Percentiles rank a stretch among this genome's conserved stretches.
Conservation (phyloP, 2,329 filamentous ascomycete genomes). For the Fonsecaea pugnacius region DNA sequence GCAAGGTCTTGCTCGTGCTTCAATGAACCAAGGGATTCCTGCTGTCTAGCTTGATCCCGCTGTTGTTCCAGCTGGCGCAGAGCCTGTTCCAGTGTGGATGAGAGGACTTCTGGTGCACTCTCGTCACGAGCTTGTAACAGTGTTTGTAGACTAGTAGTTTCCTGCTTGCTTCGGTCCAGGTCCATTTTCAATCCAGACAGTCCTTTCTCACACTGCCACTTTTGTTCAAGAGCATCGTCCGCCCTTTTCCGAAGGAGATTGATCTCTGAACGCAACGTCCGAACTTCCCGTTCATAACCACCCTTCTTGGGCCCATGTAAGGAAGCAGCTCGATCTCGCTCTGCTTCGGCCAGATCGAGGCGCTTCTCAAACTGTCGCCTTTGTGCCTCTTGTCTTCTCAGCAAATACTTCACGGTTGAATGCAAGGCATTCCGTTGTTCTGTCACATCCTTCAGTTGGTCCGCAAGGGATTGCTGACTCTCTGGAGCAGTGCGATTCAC, state of each 20-base stretch:
- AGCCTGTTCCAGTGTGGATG: constrained; percentile 69
- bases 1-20: constrained; percentile 70
- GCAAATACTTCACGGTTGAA: constrained; percentile 78
- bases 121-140: constrained; percentile 84
- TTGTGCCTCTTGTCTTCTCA: constrained; percentile 84
- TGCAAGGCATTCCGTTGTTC: constrained; percentile 92
- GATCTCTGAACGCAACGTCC: constrained; percentile 79
- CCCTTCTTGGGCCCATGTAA: constrained; percentile 67
- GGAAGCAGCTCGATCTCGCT: constrained; percentile 72
- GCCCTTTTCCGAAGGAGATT: constrained; percentile 81
- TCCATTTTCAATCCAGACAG: constrained; percentile 91
- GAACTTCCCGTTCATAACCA: constrained; percentile 83
- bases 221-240: constrained; percentile 91
- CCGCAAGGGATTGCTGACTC: constrained; percentile 71
- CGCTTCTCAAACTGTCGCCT: constrained; percentile 82
- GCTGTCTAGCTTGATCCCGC: constrained; percentile 61
- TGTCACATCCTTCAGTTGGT: constrained; percentile 88
- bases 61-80: constrained; percentile 74
- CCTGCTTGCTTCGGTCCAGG: constrained; percentile 89
- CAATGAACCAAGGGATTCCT: constrained; percentile 70
- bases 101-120: constrained; percentile 66
- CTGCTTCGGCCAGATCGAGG: constrained; percentile 73
- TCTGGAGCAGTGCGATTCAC: constrained; percentile 58
- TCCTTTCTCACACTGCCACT: constrained; percentile 94
- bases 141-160: constrained; percentile 79